Conservation (phyloP, 139 green algal species). For the Eudorina sp. region DNA sequence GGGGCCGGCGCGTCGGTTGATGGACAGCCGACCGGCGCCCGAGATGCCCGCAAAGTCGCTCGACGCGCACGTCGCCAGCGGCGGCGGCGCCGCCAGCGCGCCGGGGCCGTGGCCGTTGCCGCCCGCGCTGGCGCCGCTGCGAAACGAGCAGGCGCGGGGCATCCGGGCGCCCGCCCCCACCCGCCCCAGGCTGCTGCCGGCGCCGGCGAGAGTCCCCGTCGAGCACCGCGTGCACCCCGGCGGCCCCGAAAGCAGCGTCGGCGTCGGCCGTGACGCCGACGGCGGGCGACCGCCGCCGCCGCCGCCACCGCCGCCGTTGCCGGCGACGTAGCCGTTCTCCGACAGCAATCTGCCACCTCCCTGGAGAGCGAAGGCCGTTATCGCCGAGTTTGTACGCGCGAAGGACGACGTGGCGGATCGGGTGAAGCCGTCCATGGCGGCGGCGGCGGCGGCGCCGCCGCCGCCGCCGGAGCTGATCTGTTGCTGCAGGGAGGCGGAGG, state of each 20-base stretch:
- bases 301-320: background rate
- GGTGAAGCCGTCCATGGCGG: background rate
- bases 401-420: slow-evolving; percentile 40
- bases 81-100: background rate
- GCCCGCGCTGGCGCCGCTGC: background rate
- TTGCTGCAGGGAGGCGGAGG: background rate
- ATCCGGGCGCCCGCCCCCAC: background rate
- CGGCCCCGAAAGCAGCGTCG: background rate
- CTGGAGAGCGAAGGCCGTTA: background rate
- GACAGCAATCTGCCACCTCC: background rate
- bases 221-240: no score
- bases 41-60: background rate
- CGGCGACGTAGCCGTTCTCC: background rate
- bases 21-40: background rate
- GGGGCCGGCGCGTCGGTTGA: background rate
- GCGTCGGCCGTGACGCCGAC: background rate
- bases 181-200: background rate
- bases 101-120: background rate
- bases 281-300: no score
- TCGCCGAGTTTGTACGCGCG: background rate
- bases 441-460: background rate
- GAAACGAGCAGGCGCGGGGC: background rate
- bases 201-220: no score
- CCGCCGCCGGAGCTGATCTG: background rate
- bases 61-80: background rate